Evolutionary conservation across 805 yeast genomes (phyloP).

Genomic region (Kodamaea sagamina): DNA sequence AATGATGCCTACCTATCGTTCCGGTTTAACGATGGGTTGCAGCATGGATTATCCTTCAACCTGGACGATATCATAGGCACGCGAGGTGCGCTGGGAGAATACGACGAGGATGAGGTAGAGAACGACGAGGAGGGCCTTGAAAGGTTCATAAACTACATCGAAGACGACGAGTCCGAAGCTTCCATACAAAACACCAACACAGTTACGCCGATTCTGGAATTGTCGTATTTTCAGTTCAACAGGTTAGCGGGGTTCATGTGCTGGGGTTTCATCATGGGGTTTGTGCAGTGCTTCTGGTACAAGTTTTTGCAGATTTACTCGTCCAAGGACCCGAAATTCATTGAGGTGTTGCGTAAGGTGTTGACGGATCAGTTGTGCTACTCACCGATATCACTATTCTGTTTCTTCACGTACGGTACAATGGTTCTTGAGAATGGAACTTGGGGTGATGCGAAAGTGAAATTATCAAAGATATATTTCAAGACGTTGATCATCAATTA

Average conservation of each 20-base stretch:
- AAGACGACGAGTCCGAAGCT: slow-evolving; percentile 21
- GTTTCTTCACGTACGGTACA: slow-evolving; percentile 83
- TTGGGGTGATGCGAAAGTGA: slow-evolving; percentile 59
- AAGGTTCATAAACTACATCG: slow-evolving; percentile 37
- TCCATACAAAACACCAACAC: background rate
- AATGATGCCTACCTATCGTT: slow-evolving; percentile 26
- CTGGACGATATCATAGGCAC: slow-evolving; percentile 17
- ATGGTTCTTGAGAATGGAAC: slow-evolving; percentile 77
- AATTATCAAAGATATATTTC: slow-evolving; percentile 65
- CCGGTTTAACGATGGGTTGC: slow-evolving; percentile 19
- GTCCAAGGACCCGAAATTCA: slow-evolving; percentile 76
- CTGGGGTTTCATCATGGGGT: slow-evolving; percentile 87
- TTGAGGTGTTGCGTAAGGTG: slow-evolving; percentile 83
- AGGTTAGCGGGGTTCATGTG: slow-evolving; percentile 76
- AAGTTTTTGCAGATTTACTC: slow-evolving; percentile 72
- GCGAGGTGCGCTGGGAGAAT: slow-evolving; percentile 9
- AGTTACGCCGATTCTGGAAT: slow-evolving; percentile 12
- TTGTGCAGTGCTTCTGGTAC: slow-evolving; percentile 89
- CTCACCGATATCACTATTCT: slow-evolving; percentile 80
- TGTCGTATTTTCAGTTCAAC: slow-evolving; percentile 58
- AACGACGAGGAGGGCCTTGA: slow-evolving; percentile 28
- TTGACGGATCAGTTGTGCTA: slow-evolving; percentile 86
- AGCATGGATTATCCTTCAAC: slow-evolving; percentile 22
- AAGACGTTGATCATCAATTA: slow-evolving; percentile 68
- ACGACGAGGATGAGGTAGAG: slow-evolving; percentile 10